phyloP scores from a whole-genome alignment of 2,329 filamentous ascomycete genomes.

The Sarocladium strictum region DNA sequence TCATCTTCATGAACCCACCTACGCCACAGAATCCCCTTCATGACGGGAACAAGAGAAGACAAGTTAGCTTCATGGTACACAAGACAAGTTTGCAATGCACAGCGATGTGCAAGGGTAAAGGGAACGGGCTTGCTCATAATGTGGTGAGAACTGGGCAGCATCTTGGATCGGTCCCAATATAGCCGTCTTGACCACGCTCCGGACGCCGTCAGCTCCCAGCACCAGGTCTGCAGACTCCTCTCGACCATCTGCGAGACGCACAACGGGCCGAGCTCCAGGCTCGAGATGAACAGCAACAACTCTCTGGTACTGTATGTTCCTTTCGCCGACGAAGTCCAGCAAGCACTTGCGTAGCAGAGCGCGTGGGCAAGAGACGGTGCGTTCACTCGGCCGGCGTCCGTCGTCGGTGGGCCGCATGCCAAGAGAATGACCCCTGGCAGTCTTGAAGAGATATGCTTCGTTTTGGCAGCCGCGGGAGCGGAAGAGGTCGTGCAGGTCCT shows the following conservation, averaged over 20 bases:
- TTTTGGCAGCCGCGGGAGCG: background rate
- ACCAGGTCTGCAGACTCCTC: conserved; percentile 18
- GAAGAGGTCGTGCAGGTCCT: background rate
- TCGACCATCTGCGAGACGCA: conserved; percentile 18
- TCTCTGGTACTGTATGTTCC: background rate
- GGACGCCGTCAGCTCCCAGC: conserved; percentile 20
- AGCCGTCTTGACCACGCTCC: conserved; percentile 15
- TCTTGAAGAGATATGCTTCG: background rate
- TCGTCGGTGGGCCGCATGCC: background rate
- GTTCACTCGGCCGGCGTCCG: background rate
- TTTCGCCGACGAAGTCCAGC: background rate
- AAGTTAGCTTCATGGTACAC: background rate
- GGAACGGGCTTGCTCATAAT: conserved; percentile 17
- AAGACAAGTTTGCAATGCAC: no score
- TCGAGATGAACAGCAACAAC: background rate
- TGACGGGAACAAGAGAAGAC: background rate
- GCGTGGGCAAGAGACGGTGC: background rate
- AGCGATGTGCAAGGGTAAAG: no score
- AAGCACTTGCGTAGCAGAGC: background rate
- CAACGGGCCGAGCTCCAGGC: background rate
- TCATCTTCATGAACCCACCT: conserved; percentile 15
- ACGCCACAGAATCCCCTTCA: conserved; percentile 16
- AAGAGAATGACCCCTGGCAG: background rate
- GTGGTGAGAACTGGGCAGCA: conserved; percentile 16
- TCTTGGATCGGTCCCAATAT: conserved; percentile 17